Percentiles rank a stretch among this genome's conserved stretches.
These are phyloP conservation scores for Fusarium armeniacum DNA, from an alignment of 2,329 filamentous ascomycete genomes.

Conservation along the genomic window DNA sequence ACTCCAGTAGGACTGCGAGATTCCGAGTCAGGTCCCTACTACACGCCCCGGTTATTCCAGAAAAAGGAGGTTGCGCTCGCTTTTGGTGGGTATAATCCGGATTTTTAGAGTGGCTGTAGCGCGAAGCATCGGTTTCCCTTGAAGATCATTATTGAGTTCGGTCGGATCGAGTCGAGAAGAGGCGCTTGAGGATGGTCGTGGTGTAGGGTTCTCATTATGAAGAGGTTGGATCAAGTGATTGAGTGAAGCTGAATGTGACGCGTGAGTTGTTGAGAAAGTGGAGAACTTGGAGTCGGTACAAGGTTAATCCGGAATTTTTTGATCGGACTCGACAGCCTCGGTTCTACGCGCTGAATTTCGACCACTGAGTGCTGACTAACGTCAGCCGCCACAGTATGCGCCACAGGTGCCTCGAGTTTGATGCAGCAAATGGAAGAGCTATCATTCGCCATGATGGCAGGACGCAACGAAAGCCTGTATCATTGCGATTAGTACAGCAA, in stretches of 20 bases:
- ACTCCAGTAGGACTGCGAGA: conserved; percentile 34
- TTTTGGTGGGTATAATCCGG: conserved; percentile 28
- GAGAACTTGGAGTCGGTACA: not conserved
- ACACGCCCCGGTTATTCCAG: conserved; percentile 31
- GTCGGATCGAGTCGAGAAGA: not conserved
- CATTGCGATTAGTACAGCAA: no score
- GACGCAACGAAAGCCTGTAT: no score
- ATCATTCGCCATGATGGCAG: no score
- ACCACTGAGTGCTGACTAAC: no score
- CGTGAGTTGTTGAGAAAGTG: not conserved
- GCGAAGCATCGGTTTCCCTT: conserved; percentile 8
- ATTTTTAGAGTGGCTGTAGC: conserved; percentile 30
- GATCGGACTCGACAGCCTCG: no score
- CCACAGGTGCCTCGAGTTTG: no score
- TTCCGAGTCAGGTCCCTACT: conserved; percentile 24
- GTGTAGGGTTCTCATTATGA: conserved; percentile 13
- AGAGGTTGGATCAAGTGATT: conserved; percentile 4
- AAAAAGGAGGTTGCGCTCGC: conserved; percentile 3
- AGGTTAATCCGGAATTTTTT: not conserved
- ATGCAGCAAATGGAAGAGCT: no score
- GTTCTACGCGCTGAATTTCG: no score
- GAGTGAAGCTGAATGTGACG: not conserved
- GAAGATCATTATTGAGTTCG: not conserved
- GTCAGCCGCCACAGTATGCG: no score
- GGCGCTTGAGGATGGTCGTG: not conserved